Evolutionary conservation across 2,329 filamentous ascomycete species (phyloP), one percentile per base, ranked within the genome.

Genomic region (Beauveria rudraprayagi): DNA sequence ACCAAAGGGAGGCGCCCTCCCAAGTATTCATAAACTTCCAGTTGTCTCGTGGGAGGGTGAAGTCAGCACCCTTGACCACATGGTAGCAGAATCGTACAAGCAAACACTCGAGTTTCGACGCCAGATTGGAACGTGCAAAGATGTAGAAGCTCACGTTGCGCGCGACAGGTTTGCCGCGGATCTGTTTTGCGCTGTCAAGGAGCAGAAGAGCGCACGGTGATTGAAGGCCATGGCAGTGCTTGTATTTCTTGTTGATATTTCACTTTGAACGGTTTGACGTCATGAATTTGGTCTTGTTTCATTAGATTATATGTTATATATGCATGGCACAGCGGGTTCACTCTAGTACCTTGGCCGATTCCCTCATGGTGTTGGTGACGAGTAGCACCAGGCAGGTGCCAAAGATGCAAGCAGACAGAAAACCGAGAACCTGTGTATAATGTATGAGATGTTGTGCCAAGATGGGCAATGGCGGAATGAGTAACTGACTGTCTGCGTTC

Each of bases 401-500:
- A 30, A 90, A 77, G 63, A 91, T 90, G 41, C 79, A 79, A 9
- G 81, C 68, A 3, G 87, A 83, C 30, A 90, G 80, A 4, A 84
- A 73, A 2, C 79, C 83, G 67, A 90, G 82, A 26, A 88, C 76
- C 86, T 88, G 26, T 10, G 17, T 43, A 34, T 34, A n/a, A 17
- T 26, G 34, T 37, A 16, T 16, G n/a, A 24, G 16, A 19, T 19
- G 5, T 30, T 50, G 16, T 7, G 24, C 46, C 4, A 56, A 10
- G n/a, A 16, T 6, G 37, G 8, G 22, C 16, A 48, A 5, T 44
- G 4, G 17, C 8, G 28, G 16, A 5, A 17, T n/a, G 71, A n/a
- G 50, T n/a, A 41, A 10, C 79, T 65, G 69, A 96, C 89, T 47
- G 87, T 73, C 71, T 97, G 92, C 43, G 94, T 97, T 75, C 91